Conservation (phyloP, 805 yeast species). For the Candida piceae region DNA sequence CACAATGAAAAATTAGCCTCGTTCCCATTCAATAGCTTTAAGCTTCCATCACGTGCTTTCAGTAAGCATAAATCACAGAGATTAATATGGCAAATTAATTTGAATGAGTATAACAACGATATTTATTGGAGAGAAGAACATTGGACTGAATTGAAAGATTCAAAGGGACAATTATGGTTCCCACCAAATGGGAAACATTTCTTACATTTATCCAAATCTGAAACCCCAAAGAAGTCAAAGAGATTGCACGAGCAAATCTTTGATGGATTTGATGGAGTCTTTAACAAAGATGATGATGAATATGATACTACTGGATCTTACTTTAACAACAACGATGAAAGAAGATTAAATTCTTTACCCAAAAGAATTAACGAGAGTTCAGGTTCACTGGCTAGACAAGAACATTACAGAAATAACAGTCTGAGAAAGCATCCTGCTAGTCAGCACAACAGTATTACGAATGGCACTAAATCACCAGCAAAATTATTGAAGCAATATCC, state of each 20-base stretch:
- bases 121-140: conserved; percentile 51
- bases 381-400: conserved; percentile 24
- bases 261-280: conserved; percentile 25
- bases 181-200: conserved; percentile 23
- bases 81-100: conserved; percentile 60
- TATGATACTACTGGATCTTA: not conserved
- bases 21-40: conserved; percentile 42
- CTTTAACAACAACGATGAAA: conserved; percentile 6
- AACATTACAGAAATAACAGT: conserved; percentile 20
- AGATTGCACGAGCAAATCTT: conserved; percentile 23
- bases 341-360: conserved; percentile 17
- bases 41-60: conserved; percentile 63
- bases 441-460: conserved; percentile 1
- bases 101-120: conserved; percentile 55
- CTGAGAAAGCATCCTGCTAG: conserved; percentile 9
- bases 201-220: conserved; percentile 1
- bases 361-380: conserved; percentile 21
- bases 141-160: conserved; percentile 45
- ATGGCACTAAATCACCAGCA: conserved; percentile 5
- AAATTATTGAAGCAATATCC: conserved; percentile 1
- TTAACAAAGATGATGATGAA: conserved; percentile 20
- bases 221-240: conserved; percentile 7
- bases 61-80: conserved; percentile 40
- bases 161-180: conserved; percentile 49
- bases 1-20: conserved; percentile 44